phyloP scores from a whole-genome alignment of 2,329 filamentous ascomycete genomes.

The Penicillium decumbens region DNA sequence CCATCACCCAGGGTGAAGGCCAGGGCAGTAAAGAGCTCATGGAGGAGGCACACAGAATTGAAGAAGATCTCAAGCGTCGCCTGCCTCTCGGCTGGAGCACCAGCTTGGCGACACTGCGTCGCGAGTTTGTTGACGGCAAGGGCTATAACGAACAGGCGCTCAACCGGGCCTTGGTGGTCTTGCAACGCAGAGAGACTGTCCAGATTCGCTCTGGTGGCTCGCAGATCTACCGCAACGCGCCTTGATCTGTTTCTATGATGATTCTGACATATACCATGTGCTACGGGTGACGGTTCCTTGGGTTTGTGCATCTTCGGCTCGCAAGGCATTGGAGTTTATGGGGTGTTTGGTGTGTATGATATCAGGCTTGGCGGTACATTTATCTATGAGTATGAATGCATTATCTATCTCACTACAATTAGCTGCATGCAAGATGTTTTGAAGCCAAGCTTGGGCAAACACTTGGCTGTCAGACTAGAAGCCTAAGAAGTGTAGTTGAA shows the following conservation, averaged over 20 bases:
- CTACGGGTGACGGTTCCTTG: conserved; percentile 16
- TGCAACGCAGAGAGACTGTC: conserved; percentile 77
- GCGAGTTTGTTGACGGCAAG: conserved; percentile 88
- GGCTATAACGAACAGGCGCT: conserved; percentile 84
- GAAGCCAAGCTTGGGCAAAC: no score
- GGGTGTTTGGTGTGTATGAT: conserved; percentile 16
- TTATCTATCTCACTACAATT: background rate
- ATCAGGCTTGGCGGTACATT: conserved; percentile 6
- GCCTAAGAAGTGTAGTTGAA: no score
- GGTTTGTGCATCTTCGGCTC: conserved; percentile 16
- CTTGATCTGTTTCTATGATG: conserved; percentile 27
- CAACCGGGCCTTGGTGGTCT: conserved; percentile 75
- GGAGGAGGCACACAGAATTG: conserved; percentile 80
- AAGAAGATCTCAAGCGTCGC: conserved; percentile 79
- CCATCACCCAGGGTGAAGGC: conserved; percentile 82
- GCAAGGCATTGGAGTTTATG: conserved; percentile 18
- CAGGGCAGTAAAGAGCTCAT: conserved; percentile 83
- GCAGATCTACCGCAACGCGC: conserved; percentile 47
- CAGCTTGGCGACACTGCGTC: conserved; percentile 74
- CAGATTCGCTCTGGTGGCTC: conserved; percentile 48
- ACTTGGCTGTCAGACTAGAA: no score
- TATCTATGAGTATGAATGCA: background rate
- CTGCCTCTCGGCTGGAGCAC: conserved; percentile 95
- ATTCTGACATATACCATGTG: conserved; percentile 19
- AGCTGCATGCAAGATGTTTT: no score